Percentiles rank a stretch among this genome's conserved stretches.
Conservation (phyloP, 192 early-diverging fungal species). For the Backusella luteola region DNA sequence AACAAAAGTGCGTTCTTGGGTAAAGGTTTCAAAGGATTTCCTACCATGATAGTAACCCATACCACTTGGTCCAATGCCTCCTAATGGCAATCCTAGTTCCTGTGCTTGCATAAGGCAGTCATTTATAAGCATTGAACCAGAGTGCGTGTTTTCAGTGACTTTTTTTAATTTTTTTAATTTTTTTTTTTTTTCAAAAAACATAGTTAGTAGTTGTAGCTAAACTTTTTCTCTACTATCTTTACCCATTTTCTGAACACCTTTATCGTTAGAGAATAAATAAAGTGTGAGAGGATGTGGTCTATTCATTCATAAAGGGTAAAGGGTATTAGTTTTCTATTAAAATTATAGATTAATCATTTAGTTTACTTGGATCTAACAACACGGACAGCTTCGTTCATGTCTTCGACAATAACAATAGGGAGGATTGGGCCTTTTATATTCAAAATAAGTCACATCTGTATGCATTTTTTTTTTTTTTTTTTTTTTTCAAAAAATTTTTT, state of each 20-base stretch:
- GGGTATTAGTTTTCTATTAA: not conserved
- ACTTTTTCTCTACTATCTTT: not conserved
- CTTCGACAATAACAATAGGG: slow-evolving; percentile 68
- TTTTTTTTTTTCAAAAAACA: not conserved
- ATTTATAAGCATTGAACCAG: slow-evolving; percentile 71
- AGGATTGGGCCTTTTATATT: slow-evolving; percentile 63
- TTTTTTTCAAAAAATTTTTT: too few species aligned
- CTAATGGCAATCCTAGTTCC: slow-evolving; percentile 62
- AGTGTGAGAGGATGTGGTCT: slow-evolving; percentile 77
- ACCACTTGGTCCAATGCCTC: slow-evolving; percentile 77
- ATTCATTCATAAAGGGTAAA: not conserved
- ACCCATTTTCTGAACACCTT: slow-evolving; percentile 52
- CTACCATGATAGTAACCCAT: slow-evolving; percentile 77
- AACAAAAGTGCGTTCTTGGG: slow-evolving; percentile 47
- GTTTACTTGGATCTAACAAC: slow-evolving; percentile 50
- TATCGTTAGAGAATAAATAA: slow-evolving; percentile 66
- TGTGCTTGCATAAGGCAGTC: slow-evolving; percentile 64
- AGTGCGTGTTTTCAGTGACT: slow-evolving; percentile 47
- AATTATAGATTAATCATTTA: not conserved
- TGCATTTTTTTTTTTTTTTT: not conserved
- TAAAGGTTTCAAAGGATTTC: slow-evolving; percentile 69
- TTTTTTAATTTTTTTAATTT: not conserved
- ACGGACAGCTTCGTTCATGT: slow-evolving; percentile 59
- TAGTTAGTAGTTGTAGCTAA: not conserved
- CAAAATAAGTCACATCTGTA: not conserved